Conservation (phyloP, 352 stramenopile genomes). For the Chrysophaeum taylorii region DNA sequence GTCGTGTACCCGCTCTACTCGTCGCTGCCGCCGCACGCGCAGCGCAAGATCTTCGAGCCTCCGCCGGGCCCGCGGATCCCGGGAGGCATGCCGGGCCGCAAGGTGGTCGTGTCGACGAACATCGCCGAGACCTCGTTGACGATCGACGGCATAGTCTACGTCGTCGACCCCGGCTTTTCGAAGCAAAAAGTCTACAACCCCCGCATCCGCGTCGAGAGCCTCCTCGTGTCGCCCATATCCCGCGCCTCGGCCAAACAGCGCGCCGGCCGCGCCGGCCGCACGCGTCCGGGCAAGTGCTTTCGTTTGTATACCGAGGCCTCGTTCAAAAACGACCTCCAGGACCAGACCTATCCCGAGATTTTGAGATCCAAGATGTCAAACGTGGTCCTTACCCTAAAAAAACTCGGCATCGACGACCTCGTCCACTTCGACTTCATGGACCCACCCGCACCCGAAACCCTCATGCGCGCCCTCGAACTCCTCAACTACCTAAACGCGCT, state of each 20-base stretch:
- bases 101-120: slow-evolving; percentile 96
- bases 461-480: slow-evolving; percentile 95
- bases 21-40: slow-evolving; percentile 73
- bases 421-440: slow-evolving; percentile 99
- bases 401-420: slow-evolving; percentile 96
- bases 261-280: slow-evolving; percentile 85
- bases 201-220: slow-evolving; percentile 90
- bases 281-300: slow-evolving; percentile 91
- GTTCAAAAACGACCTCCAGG: slow-evolving; percentile 91
- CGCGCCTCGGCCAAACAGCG: slow-evolving; percentile 86
- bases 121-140: slow-evolving; percentile 99
- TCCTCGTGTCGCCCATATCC: slow-evolving; percentile 95
- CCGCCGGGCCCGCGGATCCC: slow-evolving; percentile 57
- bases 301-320: slow-evolving; percentile 94
- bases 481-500: slow-evolving; percentile 94
- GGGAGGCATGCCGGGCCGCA: slow-evolving; percentile 61
- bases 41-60: slow-evolving; percentile 82
- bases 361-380: slow-evolving; percentile 82
- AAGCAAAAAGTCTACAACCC: slow-evolving; percentile 99
- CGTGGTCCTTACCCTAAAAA: slow-evolving; percentile 92
- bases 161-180: slow-evolving; percentile 96
- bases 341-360: slow-evolving; percentile 98
- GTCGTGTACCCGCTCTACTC: slow-evolving; percentile 87
- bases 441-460: slow-evolving; percentile 89
- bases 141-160: slow-evolving; percentile 99